Percentiles rank a stretch among this genome's conserved stretches.
Conservation (phyloP, 2,329 filamentous ascomycete genomes). For the Ilyonectria sp. region DNA sequence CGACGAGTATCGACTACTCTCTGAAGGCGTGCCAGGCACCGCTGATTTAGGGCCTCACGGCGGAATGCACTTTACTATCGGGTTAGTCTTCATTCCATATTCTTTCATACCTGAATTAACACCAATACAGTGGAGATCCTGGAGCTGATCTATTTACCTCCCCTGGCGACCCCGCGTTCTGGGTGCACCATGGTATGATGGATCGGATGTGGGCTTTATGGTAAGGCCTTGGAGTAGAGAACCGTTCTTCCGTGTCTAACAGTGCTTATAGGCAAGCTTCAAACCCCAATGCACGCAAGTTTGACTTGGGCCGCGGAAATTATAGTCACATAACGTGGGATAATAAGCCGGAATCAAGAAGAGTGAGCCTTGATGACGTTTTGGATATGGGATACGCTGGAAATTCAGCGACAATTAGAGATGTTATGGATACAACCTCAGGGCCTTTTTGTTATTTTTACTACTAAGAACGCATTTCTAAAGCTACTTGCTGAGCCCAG, state of each 20-base stretch:
- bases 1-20: slow-evolving; percentile 8
- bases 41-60: background rate
- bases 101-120: too few species aligned
- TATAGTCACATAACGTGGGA: background rate
- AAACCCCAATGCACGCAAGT: background rate
- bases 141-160: slow-evolving; percentile 44
- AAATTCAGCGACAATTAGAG: too few species aligned
- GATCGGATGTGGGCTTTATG: slow-evolving; percentile 50
- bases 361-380: too few species aligned
- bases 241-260: background rate
- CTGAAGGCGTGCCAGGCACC: background rate
- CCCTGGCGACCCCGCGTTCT: slow-evolving; percentile 49
- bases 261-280: background rate
- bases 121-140: background rate
- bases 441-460: too few species aligned
- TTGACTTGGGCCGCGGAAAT: background rate
- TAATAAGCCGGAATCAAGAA: background rate
- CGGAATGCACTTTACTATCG: background rate
- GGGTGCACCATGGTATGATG: slow-evolving; percentile 47
- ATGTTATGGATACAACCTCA: too few species aligned
- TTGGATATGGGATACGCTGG: too few species aligned
- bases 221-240: slow-evolving; percentile 13
- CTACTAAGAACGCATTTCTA: too few species aligned
- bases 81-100: slow-evolving; percentile 21
- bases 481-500: too few species aligned